Conservation (phyloP, 2,329 filamentous ascomycete genomes). For the Zelopaecilomyces penicillatus region DNA sequence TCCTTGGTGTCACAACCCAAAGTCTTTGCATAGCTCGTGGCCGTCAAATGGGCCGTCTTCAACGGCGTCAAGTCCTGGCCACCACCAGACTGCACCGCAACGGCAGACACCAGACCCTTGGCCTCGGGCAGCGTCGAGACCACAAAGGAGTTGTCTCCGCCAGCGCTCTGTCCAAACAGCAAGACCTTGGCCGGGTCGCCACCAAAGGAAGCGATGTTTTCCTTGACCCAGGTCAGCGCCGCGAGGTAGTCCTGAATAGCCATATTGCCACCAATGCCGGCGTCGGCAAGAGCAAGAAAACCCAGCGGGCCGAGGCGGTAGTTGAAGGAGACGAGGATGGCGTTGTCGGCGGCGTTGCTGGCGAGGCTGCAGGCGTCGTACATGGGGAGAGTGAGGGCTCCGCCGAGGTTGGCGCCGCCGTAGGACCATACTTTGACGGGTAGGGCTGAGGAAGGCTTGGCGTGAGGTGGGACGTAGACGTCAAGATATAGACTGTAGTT, state of each 20-base stretch:
- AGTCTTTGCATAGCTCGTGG: constrained; percentile 9
- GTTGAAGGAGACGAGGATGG: constrained; percentile 30
- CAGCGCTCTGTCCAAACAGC: constrained; percentile 13
- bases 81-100: constrained; percentile 11
- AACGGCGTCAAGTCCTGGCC: constrained; percentile 4
- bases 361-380: constrained; percentile 14
- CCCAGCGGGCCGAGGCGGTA: constrained; percentile 31
- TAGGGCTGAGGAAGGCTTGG: neutral
- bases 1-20: constrained; percentile 5
- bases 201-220: constrained; percentile 34
- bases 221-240: constrained; percentile 40
- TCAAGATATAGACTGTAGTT: constrained; percentile 9
- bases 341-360: constrained; percentile 22
- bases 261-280: constrained; percentile 13
- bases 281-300: constrained; percentile 14
- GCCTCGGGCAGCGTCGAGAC: constrained; percentile 9
- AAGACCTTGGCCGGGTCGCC: constrained; percentile 35
- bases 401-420: constrained; percentile 9
- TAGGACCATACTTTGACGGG: constrained; percentile 13
- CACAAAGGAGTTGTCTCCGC: constrained; percentile 8
- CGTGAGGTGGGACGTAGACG: constrained; percentile 10
- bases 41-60: constrained; percentile 7
- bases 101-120: constrained; percentile 7
- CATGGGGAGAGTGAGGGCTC: constrained; percentile 8
- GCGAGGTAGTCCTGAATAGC: constrained; percentile 14